A percentile compares a stretch with the other conserved stretches of the same genome.
Conservation (phyloP, 1,139 yeast genomes). For the Tardiomyces blankii region DNA sequence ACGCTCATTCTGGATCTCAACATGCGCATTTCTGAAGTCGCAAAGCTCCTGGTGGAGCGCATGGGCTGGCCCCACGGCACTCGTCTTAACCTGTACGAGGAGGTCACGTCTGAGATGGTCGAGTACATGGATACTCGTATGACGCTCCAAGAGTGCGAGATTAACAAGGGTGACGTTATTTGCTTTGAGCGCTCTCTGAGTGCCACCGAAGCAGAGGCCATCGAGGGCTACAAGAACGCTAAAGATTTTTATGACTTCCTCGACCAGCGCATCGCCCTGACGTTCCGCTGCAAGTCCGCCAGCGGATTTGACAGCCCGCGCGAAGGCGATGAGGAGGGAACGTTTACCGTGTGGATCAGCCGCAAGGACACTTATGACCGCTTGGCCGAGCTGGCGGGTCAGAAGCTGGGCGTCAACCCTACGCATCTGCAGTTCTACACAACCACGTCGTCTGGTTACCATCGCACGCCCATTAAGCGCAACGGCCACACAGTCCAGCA, state of each 20-base stretch:
- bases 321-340: constrained; percentile 14
- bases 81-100: constrained; percentile 50
- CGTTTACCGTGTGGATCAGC: constrained; percentile 62
- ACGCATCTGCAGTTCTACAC: constrained; percentile 43
- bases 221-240: constrained; percentile 37
- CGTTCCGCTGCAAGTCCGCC: constrained; percentile 31
- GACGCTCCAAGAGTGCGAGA: constrained; percentile 16
- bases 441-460: not conserved
- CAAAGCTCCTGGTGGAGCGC: constrained; percentile 33
- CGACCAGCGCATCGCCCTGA: constrained; percentile 54
- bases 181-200: constrained; percentile 26
- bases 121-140: constrained; percentile 13
- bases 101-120: constrained; percentile 52
- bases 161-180: constrained; percentile 6
- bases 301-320: constrained; percentile 34
- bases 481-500: not conserved
- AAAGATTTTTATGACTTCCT: constrained; percentile 52
- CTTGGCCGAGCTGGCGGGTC: constrained; percentile 50
- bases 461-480: not conserved
- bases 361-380: constrained; percentile 47
- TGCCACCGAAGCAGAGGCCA: constrained; percentile 19
- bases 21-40: constrained; percentile 35
- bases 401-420: constrained; percentile 44
- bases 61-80: constrained; percentile 34
- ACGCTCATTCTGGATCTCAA: constrained; percentile 48